phyloP scores from a whole-genome alignment of 106 monocot genomes.

The Hemerocallis citrina region DNA sequence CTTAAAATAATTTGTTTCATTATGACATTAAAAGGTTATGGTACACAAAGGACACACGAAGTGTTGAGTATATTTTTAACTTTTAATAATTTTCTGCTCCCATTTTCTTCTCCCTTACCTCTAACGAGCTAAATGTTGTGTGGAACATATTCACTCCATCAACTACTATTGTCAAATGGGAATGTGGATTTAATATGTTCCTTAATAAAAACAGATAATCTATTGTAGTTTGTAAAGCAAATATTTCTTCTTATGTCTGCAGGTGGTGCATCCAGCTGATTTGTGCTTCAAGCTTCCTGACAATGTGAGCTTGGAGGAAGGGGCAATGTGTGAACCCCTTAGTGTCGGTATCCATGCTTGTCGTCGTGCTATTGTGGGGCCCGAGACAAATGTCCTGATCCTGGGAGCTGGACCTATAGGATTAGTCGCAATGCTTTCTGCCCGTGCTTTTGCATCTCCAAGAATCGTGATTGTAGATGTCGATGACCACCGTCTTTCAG shows the following conservation, averaged over 20 bases:
- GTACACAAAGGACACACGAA: too few relatives aligned
- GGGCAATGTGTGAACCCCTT: slow-evolving; percentile 98
- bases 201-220: too few relatives aligned
- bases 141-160: too few relatives aligned
- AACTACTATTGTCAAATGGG: too few relatives aligned
- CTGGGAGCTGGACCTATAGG: slow-evolving; percentile 98
- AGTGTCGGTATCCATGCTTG: slow-evolving; percentile 95
- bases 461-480: slow-evolving; percentile 79
- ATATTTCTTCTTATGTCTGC: slow-evolving; percentile 3
- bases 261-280: slow-evolving; percentile 88
- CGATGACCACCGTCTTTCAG: slow-evolving; percentile 62
- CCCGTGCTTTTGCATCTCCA: slow-evolving; percentile 80
- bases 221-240: too few relatives aligned
- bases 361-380: slow-evolving; percentile 64
- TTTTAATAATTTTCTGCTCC: too few relatives aligned
- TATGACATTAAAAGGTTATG: too few relatives aligned
- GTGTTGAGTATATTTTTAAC: too few relatives aligned
- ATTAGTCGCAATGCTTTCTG: slow-evolving; percentile 82
- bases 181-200: too few relatives aligned
- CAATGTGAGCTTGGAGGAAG: slow-evolving; percentile 90
- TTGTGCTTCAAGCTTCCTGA: slow-evolving; percentile 91
- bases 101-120: too few relatives aligned
- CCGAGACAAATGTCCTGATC: slow-evolving; percentile 75
- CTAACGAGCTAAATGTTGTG: too few relatives aligned
- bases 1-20: too few relatives aligned